Evolutionary conservation across 2,329 filamentous ascomycete genomes (phyloP), one percentile per base, ranked within the genome.

Genomic region (Ceratocystis destructans): DNA sequence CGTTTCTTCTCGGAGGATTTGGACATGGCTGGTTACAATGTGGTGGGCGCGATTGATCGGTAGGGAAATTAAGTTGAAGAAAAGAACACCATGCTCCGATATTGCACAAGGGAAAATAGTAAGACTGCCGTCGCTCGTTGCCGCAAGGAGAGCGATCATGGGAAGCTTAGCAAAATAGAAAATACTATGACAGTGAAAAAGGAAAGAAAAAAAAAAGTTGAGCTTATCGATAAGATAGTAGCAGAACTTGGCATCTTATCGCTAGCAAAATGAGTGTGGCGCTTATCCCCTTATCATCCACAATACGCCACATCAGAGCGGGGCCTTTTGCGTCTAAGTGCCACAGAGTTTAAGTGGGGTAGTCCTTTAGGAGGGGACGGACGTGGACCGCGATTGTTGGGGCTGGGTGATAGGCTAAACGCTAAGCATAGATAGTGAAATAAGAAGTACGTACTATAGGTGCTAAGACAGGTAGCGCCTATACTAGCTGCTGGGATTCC

Each of bases 1-100:
- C 78, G 76, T 73, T 80, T 80, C 73, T 79, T 79, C 59, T 78
- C 72, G 8, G 64, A 25, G 45, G 72, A 72, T 67, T 73, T 74
- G 17, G 70, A 69, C 50, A 67, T 68, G 31, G 46, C 28, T 22
- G 62, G 41, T 44, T 5, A 15, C n/a, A 55, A n/a, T 5, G 41
- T 17, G n/a, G n/a, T 12, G 61, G 22, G 22, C 17, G 5, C 20
- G 25, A 10, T 15, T 15, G 41, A 48, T 20, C 22, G 8, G 37
- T 31, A 31, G 12, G 7, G 10, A 25, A 8, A 10, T 33, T 15
- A 22, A 20, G 12, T 12, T 15, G 4, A 50, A 22, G 8, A 8
- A 50, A 59, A 31, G 15, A 41, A 41, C 12, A 41, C 10, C 37
- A 41, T 41, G 12, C 37, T 41, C 37, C 37, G 12, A 41, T 15